Percentiles rank a stretch among this genome's conserved stretches.
Conservation (phyloP, 2,329 filamentous ascomycete species). For the Fulvia fulva region DNA sequence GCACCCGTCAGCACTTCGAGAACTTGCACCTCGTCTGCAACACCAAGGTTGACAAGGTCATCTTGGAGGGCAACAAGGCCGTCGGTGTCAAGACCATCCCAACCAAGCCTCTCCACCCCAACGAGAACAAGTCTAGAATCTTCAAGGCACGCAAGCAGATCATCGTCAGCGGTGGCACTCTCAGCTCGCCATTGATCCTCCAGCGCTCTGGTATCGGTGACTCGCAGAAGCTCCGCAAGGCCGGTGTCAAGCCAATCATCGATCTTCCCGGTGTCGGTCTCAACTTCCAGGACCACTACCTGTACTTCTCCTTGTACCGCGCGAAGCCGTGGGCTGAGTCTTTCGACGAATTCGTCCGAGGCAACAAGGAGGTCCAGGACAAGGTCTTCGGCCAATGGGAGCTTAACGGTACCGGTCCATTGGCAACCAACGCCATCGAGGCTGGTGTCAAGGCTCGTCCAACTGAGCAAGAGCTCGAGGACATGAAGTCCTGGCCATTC, state of each 20-base stretch:
- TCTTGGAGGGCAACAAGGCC: slow-evolving; percentile 67
- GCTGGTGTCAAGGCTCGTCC: slow-evolving; percentile 75
- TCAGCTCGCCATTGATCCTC: slow-evolving; percentile 70
- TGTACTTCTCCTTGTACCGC: slow-evolving; percentile 66
- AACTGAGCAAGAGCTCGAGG: slow-evolving; percentile 61
- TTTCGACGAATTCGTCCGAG: slow-evolving; percentile 76
- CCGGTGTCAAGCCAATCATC: slow-evolving; percentile 64
- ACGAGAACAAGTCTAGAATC: slow-evolving; percentile 50
- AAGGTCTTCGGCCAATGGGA: slow-evolving; percentile 74
- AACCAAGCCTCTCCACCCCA: slow-evolving; percentile 63
- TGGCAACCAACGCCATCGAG: slow-evolving; percentile 75
- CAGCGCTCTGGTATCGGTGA: slow-evolving; percentile 71
- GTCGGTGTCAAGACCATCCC: slow-evolving; percentile 67
- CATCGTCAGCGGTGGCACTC: slow-evolving; percentile 67
- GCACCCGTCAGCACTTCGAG: slow-evolving; percentile 64
- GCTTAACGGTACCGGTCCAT: slow-evolving; percentile 70
- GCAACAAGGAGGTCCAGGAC: slow-evolving; percentile 69
- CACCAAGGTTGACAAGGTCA: slow-evolving; percentile 73
- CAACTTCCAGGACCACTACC: slow-evolving; percentile 74
- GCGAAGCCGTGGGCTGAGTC: slow-evolving; percentile 72
- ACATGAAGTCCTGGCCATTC: slow-evolving; percentile 70
- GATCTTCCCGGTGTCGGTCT: slow-evolving; percentile 69
- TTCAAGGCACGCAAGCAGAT: slow-evolving; percentile 71
- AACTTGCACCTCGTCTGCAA: slow-evolving; percentile 71
- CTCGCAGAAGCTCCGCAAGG: slow-evolving; percentile 65